A percentile compares a stretch with the other conserved stretches of the same genome.
phyloP scores from a whole-genome alignment of 768 basidiomycete genomes.

The Mycena epipterygia region DNA sequence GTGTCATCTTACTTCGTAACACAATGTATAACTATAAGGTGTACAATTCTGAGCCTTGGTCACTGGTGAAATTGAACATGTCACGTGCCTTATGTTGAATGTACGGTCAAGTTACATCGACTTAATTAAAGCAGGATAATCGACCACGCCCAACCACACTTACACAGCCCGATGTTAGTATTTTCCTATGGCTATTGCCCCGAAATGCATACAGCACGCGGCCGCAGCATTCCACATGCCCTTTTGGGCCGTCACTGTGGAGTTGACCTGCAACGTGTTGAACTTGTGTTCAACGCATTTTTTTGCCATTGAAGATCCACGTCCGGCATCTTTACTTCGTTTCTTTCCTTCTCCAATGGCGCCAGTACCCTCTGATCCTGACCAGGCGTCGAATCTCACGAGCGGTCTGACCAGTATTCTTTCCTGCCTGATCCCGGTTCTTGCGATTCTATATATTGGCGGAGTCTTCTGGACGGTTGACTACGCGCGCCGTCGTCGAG shows the following conservation, averaged over 20 bases:
- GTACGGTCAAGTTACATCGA: no score
- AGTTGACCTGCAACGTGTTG: conserved; percentile 9
- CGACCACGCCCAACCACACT: no score
- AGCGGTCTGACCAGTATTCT: conserved; percentile 53
- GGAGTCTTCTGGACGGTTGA: conserved; percentile 65
- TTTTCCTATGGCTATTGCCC: not conserved
- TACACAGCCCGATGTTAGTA: no score
- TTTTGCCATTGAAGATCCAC: not conserved
- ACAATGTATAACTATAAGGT: no score
- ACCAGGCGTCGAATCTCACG: conserved; percentile 43
- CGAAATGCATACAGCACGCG: not conserved
- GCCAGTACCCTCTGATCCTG: conserved; percentile 14
- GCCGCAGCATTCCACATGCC: not conserved
- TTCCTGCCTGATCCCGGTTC: conserved; percentile 50
- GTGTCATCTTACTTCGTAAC: no score
- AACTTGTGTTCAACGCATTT: not conserved
- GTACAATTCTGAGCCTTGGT: no score
- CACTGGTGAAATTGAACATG: no score
- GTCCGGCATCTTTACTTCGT: not conserved
- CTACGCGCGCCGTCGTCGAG: conserved; percentile 59
- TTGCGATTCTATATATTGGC: conserved; percentile 63
- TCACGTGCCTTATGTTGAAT: no score
- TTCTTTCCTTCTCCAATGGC: conserved; percentile 23
- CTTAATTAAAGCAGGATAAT: no score
- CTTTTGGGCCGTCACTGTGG: not conserved